phyloP scores from a whole-genome alignment of 768 basidiomycete genomes.

The Paxillus ammoniavirescens region DNA sequence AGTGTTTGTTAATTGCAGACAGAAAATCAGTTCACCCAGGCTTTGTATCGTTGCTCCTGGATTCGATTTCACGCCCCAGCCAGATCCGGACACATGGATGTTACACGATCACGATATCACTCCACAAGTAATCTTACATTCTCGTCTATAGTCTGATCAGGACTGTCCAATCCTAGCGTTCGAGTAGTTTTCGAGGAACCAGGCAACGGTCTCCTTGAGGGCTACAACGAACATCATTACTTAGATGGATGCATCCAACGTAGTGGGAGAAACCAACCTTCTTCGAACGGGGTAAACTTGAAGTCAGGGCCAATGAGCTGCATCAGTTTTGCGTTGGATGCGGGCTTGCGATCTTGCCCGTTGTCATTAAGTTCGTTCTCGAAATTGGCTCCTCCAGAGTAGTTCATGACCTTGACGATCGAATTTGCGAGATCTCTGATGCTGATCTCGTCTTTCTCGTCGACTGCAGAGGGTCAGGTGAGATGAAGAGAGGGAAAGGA shows the following conservation, averaged over 20 bases:
- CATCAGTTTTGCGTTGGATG: constrained; percentile 86
- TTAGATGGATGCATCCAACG: constrained; percentile 1
- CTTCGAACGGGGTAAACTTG: constrained; percentile 88
- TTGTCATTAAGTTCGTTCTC: constrained; percentile 69
- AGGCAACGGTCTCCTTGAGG: constrained; percentile 72
- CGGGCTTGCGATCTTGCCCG: constrained; percentile 95
- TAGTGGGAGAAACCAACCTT: constrained; percentile 46
- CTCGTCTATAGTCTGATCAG: constrained; percentile 4
- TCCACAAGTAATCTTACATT: constrained; percentile 7
- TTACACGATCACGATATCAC: background rate
- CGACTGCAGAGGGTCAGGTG: constrained; percentile 48
- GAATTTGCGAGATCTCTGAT: constrained; percentile 89
- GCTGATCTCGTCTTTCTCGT: constrained; percentile 91
- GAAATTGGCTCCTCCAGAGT: constrained; percentile 75
- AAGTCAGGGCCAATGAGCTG: constrained; percentile 69
- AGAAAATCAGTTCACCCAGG: too few species aligned
- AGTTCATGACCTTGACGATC: constrained; percentile 82
- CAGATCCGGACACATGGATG: background rate
- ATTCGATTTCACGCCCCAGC: background rate
- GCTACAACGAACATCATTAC: constrained; percentile 41
- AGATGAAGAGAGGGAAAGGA: background rate
- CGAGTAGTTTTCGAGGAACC: constrained; percentile 85
- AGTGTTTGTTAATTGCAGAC: too few species aligned
- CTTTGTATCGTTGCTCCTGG: too few species aligned
- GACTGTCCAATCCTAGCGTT: constrained; percentile 59